Conservation (phyloP, 257 asterid species). For the Lavandula angustifolia region DNA sequence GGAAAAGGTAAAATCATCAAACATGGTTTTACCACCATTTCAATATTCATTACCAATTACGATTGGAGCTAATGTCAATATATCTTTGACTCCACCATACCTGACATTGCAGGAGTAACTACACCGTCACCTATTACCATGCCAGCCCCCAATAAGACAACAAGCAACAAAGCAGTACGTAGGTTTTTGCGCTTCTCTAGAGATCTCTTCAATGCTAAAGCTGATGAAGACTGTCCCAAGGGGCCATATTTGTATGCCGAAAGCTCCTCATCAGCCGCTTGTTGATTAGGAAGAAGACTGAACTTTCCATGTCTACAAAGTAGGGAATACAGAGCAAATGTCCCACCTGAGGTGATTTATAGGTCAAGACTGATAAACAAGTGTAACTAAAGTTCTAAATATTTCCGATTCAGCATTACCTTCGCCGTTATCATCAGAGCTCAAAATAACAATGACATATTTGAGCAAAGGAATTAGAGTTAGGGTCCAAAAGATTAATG, state of each 20-base stretch:
- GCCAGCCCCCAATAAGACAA: conserved; percentile 85
- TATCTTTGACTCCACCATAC: conserved; percentile 40
- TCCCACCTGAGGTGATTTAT: conserved; percentile 67
- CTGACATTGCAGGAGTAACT: conserved; percentile 80
- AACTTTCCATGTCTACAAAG: conserved; percentile 94
- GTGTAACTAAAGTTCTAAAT: conserved; percentile 9
- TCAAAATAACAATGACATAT: conserved; percentile 58
- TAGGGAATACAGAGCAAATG: conserved; percentile 92
- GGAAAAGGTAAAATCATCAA: not conserved
- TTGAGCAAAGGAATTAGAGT: conserved; percentile 94
- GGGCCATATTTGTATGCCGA: conserved; percentile 80
- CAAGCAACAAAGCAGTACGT: conserved; percentile 70
- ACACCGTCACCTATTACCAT: conserved; percentile 90
- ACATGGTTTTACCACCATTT: conserved; percentile 8
- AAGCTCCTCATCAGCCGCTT: conserved; percentile 98
- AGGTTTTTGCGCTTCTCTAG: conserved; percentile 79
- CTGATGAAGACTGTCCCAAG: conserved; percentile 53
- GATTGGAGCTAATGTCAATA: conserved; percentile 15
- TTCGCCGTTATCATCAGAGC: conserved; percentile 95
- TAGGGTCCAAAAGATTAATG: conserved; percentile 91
- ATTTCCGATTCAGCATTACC: conserved; percentile 47
- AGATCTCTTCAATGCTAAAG: conserved; percentile 63
- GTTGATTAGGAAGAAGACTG: conserved; percentile 96
- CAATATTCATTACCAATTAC: conserved; percentile 4
- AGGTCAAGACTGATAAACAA: conserved; percentile 32